These are phyloP conservation scores for Pestalotiopsis fici DNA, from an alignment of 2,329 filamentous ascomycete genomes.

Conservation along the genomic window DNA sequence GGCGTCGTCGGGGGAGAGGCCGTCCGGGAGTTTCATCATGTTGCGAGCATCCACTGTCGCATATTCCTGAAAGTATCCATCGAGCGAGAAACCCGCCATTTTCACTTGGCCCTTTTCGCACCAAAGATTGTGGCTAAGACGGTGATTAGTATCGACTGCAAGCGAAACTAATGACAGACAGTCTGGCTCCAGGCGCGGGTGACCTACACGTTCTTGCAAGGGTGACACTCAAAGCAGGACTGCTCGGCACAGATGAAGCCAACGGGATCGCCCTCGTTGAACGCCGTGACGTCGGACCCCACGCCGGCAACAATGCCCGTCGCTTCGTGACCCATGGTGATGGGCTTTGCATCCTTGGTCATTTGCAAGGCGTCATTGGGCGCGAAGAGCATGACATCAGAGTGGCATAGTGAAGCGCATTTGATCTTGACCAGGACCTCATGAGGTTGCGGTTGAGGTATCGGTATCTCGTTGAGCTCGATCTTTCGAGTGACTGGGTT, in stretches of 20 bases:
- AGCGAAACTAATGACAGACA: too few species aligned
- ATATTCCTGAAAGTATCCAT: constrained; percentile 29
- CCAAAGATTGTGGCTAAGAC: constrained; percentile 16
- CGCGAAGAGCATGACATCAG: constrained; percentile 16
- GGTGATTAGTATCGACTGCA: not conserved
- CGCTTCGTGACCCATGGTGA: constrained; percentile 61
- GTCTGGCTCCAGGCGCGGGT: too few species aligned
- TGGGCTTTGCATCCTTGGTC: constrained; percentile 18
- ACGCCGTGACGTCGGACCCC: constrained; percentile 54
- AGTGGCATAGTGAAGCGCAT: constrained; percentile 12
- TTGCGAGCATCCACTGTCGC: constrained; percentile 23
- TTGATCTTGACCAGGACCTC: constrained; percentile 17
- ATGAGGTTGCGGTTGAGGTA: constrained; percentile 12
- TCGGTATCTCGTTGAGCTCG: constrained; percentile 16
- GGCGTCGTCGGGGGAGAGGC: constrained; percentile 18
- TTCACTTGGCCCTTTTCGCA: constrained; percentile 22
- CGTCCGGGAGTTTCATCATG: constrained; percentile 23
- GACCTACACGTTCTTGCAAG: constrained; percentile 16
- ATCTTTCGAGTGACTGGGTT: constrained; percentile 5
- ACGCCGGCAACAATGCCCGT: constrained; percentile 61
- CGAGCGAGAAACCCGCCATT: constrained; percentile 23
- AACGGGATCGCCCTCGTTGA: constrained; percentile 61
- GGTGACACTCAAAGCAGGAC: constrained; percentile 23
- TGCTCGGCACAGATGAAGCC: constrained; percentile 29
- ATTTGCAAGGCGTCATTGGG: constrained; percentile 10